phyloP scores from a whole-genome alignment of 2,329 filamentous ascomycete genomes.

The Tolypocladium tropicale region DNA sequence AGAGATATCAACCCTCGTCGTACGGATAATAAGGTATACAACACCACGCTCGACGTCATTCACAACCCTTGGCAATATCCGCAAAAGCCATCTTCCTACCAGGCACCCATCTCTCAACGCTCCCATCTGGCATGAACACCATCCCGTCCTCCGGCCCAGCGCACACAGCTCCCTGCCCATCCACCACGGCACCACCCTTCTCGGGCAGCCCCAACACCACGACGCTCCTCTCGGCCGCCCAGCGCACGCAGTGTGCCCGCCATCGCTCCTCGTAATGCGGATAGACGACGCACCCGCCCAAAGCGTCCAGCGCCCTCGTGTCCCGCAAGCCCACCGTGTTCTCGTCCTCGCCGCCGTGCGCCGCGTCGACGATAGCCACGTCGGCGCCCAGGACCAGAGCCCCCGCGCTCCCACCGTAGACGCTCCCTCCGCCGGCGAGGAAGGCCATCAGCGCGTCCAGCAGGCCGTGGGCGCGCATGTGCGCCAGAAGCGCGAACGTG shows the following conservation, averaged over 20 bases:
- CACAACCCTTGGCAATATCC: no score
- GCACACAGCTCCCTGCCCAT: background rate
- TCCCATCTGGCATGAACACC: background rate
- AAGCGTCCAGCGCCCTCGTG: background rate
- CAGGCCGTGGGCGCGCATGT: background rate
- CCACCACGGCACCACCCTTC: background rate
- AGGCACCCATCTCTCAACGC: background rate
- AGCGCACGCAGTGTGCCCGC: background rate
- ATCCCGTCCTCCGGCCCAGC: background rate
- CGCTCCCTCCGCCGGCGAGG: background rate
- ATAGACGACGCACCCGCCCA: background rate
- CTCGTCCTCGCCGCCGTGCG: background rate
- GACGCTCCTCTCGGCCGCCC: background rate
- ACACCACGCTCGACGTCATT: no score
- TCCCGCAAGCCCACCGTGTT: background rate
- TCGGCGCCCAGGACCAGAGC: background rate
- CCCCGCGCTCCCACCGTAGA: background rate
- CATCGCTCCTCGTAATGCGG: background rate
- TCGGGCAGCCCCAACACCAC: background rate
- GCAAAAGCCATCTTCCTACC: background rate
- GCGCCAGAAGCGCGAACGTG: slow-evolving; percentile 1
- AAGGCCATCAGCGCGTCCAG: background rate
- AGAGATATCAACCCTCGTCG: no score
- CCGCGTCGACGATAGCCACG: background rate
- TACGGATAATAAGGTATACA: no score